Base-by-base conservation (phyloP, 2,329 filamentous ascomycete genomes). In the Diaporthe humulicola region DNA sequence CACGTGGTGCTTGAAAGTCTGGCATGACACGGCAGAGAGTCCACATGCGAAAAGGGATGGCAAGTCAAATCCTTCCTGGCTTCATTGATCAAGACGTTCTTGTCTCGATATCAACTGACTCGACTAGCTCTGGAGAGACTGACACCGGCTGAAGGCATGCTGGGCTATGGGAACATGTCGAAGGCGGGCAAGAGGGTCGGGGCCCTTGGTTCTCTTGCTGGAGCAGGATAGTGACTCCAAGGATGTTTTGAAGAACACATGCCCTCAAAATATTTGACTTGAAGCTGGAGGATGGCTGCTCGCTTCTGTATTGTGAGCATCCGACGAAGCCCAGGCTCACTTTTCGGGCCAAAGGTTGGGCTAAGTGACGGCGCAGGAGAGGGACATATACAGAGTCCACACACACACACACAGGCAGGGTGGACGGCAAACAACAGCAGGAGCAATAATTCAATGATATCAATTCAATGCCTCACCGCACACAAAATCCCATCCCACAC, bases 21-120 rank as follows among this genome's bases (percentile, higher is more conserved):
- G 56, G 56, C 56, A 8, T 14, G 30, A 58, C 30, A n/a, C 17
- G 9, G 56, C 56, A 36, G 56, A 15, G 19, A 36, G 56, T 19
- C 30, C 30, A 0, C 56, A 57, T 19, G 30, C 19, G 0, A 36
- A 58, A 58, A 58, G 4, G 19, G 50, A 19, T 30, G 25, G 50
- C 25, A 54, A 54, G 50, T 54, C 12, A 28, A 6, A 9, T 15
- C 30, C 2, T 57, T 33, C 17, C 9, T 9, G 0, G 0, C 50
- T 33, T 2, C 2, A 58, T 0, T 22, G 19, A 3, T 14, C 30
- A 3, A 40, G 10, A 4, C 4, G 4, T 25, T 2, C 7, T 19
- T 7, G 36, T 25, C 57, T 40, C 36, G 17, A 40, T 40, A 3
- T 3, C 45, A 8, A 19, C 57, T 25, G 33, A 60, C 57, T 15